These are phyloP conservation scores for Trametes pubescens DNA, from an alignment of 1,284 basidiomycete species.

Conservation along the genomic window DNA sequence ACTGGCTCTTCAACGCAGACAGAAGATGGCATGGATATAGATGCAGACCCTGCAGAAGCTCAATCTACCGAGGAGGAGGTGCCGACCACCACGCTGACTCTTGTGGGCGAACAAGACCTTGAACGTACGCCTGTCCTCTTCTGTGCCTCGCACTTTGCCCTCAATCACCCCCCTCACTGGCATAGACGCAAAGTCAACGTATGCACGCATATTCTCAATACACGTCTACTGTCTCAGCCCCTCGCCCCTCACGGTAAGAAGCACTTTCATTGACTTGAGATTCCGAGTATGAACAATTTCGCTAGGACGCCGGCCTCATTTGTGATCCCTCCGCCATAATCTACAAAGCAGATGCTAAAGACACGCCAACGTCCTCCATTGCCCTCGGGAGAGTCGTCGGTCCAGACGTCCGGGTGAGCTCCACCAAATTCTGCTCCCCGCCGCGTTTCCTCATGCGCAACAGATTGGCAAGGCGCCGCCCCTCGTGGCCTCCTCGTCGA, in stretches of 20 bases:
- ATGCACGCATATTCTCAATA: conserved; percentile 56
- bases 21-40: conserved; percentile 54
- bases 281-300: conserved; percentile 1
- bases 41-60: conserved; percentile 41
- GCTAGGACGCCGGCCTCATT: conserved; percentile 66
- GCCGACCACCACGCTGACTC: conserved; percentile 52
- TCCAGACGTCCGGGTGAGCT: conserved; percentile 57
- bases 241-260: conserved; percentile 60
- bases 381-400: conserved; percentile 60
- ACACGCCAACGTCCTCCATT: conserved; percentile 51
- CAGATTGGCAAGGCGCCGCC: conserved; percentile 34
- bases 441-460: not conserved
- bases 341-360: conserved; percentile 56
- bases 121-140: conserved; percentile 56
- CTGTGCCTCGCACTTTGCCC: conserved; percentile 3
- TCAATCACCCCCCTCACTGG: not conserved
- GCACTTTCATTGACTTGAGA: not conserved
- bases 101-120: conserved; percentile 67
- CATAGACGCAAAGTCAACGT: conserved; percentile 59
- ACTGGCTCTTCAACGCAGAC: conserved; percentile 26
- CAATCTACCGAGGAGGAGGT: conserved; percentile 43
- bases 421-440: not conserved
- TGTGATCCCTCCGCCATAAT: conserved; percentile 59
- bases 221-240: conserved; percentile 76
- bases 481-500: conserved; percentile 37